phyloP scores from a whole-genome alignment of 331 rosid genomes.

The Acacia concinna region DNA sequence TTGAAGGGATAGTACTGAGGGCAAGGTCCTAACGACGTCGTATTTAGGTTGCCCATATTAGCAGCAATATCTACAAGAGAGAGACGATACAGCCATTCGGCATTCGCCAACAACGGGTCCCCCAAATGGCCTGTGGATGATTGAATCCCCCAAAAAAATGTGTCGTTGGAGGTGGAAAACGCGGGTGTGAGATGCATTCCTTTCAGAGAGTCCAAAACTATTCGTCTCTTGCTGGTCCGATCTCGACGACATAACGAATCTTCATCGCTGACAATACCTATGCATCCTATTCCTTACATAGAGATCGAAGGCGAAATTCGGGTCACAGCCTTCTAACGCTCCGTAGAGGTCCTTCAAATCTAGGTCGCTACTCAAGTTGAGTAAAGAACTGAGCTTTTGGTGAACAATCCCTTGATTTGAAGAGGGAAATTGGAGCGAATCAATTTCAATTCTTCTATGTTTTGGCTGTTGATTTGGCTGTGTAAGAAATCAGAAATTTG shows the following conservation, averaged over 20 bases:
- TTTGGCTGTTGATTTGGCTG: neutral
- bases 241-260: constrained; percentile 54
- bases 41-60: neutral
- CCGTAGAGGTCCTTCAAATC: constrained; percentile 9
- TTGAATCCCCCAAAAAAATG: constrained; percentile 7
- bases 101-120: constrained; percentile 3
- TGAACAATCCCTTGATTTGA: neutral
- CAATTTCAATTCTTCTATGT: neutral
- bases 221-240: constrained; percentile 20
- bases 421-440: neutral
- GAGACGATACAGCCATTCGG: constrained; percentile 22
- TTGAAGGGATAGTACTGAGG: no score
- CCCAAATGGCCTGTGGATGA: neutral
- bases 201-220: constrained; percentile 31
- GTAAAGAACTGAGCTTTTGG: constrained; percentile 1
- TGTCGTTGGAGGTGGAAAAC: constrained; percentile 31
- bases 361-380: neutral
- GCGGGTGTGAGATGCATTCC: constrained; percentile 28
- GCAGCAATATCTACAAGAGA: neutral
- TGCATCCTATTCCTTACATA: neutral
- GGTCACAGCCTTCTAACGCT: neutral
- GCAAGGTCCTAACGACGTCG: constrained; percentile 1
- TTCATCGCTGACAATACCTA: constrained; percentile 41
- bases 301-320: constrained; percentile 19
- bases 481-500: neutral